A percentile compares a stretch with the other conserved stretches of the same genome.
Evolutionary conservation across 331 rosid species (phyloP).

Genomic region (Acacia pycnantha): DNA sequence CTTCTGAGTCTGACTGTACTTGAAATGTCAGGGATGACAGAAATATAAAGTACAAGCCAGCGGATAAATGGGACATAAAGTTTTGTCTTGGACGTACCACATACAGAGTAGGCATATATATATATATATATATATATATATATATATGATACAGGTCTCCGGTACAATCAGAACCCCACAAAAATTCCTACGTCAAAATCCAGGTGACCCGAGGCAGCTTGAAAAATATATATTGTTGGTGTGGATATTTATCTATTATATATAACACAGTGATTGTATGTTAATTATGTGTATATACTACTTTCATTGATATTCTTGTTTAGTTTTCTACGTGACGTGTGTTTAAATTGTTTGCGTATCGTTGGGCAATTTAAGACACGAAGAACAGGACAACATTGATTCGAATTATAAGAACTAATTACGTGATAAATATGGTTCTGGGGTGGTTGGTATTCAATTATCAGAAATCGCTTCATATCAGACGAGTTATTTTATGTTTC

Average conservation of each 20-base stretch:
- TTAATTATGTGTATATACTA: background rate
- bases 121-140: background rate
- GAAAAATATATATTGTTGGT: no score
- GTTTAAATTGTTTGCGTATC: background rate
- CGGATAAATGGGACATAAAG: background rate
- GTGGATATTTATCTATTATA: background rate
- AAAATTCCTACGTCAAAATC: background rate
- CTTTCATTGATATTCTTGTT: background rate
- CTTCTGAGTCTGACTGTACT: no score
- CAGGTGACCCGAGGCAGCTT: background rate
- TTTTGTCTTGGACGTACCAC: background rate
- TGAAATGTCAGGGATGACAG: background rate
- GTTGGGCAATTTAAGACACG: background rate
- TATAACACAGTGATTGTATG: background rate
- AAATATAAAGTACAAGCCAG: background rate
- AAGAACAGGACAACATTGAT: background rate
- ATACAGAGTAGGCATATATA: background rate
- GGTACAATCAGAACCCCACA: background rate
- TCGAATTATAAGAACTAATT: background rate
- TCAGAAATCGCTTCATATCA: background rate
- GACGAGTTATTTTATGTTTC: background rate
- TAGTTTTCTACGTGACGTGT: background rate
- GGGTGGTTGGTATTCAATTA: background rate
- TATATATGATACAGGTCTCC: background rate
- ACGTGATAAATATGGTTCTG: background rate